Percentiles rank a stretch among this genome's conserved stretches.
Evolutionary conservation across 2,329 filamentous ascomycete genomes (phyloP).

Genomic region (Ophiocordyceps robertsii): DNA sequence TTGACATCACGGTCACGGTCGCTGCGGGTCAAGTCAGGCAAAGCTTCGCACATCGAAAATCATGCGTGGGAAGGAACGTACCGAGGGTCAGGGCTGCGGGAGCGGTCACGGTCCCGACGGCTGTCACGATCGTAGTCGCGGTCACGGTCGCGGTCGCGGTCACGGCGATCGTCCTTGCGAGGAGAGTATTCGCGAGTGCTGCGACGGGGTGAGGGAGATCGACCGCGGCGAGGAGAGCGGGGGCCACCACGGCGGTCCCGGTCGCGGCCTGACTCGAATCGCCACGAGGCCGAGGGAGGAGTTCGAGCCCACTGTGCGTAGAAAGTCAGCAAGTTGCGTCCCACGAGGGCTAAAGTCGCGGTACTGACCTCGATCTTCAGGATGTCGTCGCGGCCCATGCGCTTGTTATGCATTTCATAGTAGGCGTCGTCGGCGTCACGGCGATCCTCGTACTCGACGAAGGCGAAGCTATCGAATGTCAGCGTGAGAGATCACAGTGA

Average conservation of each 20-base stretch:
- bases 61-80: constrained; percentile 14
- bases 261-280: constrained; percentile 85
- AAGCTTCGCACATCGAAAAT: neutral
- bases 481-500: constrained; percentile 1
- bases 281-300: constrained; percentile 94
- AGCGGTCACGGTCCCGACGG: constrained; percentile 64
- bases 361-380: constrained; percentile 85
- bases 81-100: constrained; percentile 55
- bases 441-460: constrained; percentile 97
- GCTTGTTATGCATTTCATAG: constrained; percentile 99
- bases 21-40: constrained; percentile 7
- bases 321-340: neutral
- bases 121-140: constrained; percentile 53
- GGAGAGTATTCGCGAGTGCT: constrained; percentile 71
- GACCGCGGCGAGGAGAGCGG: constrained; percentile 50
- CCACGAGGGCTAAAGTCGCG: too few relatives aligned
- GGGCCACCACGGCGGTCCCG: constrained; percentile 45
- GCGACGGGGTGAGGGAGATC: constrained; percentile 67
- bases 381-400: constrained; percentile 86
- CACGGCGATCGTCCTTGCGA: constrained; percentile 75
- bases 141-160: constrained; percentile 42
- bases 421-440: constrained; percentile 98
- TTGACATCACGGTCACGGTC: constrained; percentile 44
- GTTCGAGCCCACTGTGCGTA: constrained; percentile 83
- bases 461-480: constrained; percentile 58